Percentiles rank a stretch among this genome's conserved stretches.
Evolutionary conservation across 164 flowering plant species (phyloP).

Genomic region (Stephania cephalantha): DNA sequence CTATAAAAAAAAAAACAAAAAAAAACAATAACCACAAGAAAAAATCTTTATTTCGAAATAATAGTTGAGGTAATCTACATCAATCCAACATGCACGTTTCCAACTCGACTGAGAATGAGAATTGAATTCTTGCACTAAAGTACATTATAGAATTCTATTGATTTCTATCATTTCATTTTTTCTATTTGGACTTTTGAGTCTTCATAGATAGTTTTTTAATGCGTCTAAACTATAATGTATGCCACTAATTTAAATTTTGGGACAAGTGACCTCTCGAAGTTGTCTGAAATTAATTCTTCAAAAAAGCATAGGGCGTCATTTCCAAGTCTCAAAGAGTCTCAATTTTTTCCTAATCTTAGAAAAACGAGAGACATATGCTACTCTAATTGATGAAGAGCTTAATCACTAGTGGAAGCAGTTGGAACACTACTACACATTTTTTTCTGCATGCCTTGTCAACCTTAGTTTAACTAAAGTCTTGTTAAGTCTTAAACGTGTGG

Average conservation of each 20-base stretch:
- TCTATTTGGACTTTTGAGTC: too few species aligned
- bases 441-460: not conserved
- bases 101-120: too few species aligned
- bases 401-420: constrained; percentile 15
- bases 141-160: too few species aligned
- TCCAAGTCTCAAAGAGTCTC: not conserved
- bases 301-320: not conserved
- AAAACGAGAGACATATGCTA: not conserved
- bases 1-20: too few species aligned
- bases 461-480: not conserved
- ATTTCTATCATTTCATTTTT: too few species aligned
- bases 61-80: too few species aligned
- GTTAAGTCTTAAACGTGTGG: not conserved
- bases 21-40: too few species aligned
- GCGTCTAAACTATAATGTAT: too few species aligned
- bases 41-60: too few species aligned
- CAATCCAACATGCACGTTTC: too few species aligned
- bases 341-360: constrained; percentile 1
- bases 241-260: not conserved
- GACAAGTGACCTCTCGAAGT: not conserved
- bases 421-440: not conserved
- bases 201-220: too few species aligned
- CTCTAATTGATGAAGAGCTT: not conserved
- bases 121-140: too few species aligned
- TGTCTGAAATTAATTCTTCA: not conserved